Evolutionary conservation across 805 yeast species (phyloP), one percentile per base, ranked within the genome.

Genomic region (Teunomyces aglyptinius): DNA sequence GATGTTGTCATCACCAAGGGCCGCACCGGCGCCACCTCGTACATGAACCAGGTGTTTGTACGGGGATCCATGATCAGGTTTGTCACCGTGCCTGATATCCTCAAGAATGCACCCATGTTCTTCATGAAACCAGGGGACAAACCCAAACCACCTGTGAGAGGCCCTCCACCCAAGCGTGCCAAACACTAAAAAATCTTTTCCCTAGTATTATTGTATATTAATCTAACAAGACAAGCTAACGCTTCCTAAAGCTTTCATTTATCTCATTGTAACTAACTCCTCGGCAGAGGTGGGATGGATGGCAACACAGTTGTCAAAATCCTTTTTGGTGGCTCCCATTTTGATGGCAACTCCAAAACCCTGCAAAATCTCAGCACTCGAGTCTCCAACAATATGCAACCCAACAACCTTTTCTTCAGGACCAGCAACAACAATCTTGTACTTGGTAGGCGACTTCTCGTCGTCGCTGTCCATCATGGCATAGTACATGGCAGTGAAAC

Each of bases 261-360:
- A 60, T 29, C 49, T 55, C 81, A 87, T 71, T 18, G 99, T 94
- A 32, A 94, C 99, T 43, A 94, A 70, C 73, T 94, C 99, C 74
- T 94, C 99, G 35, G 99, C 99, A 54, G 95, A 82, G 1, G 99
- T 94, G 52, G 99, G 99, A 66, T 94, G 99, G 63, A 94, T 94
- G 31, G 99, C 99, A 38, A 94, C 98, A 73, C 95, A 88, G 65
- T 74, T 83, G 70, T 94, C 99, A 55, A 94, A 94, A 67, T 94
- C 97, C 39, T 81, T 81, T 76, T 94, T 94, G 31, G 99, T 94
- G 35, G 99, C 99, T 28, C 99, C 99, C 99, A 94, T 94, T 73
- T 91, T 91, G 53, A 94, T 74, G 43, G 99, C 99, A 45, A 91
- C 99, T 49, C 98, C 99, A 61, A 94, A 94, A 32, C 99, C 99